These are phyloP conservation scores for Sclerospora graminicola DNA, from an alignment of 352 stramenopile genomes.

Conservation along the genomic window DNA sequence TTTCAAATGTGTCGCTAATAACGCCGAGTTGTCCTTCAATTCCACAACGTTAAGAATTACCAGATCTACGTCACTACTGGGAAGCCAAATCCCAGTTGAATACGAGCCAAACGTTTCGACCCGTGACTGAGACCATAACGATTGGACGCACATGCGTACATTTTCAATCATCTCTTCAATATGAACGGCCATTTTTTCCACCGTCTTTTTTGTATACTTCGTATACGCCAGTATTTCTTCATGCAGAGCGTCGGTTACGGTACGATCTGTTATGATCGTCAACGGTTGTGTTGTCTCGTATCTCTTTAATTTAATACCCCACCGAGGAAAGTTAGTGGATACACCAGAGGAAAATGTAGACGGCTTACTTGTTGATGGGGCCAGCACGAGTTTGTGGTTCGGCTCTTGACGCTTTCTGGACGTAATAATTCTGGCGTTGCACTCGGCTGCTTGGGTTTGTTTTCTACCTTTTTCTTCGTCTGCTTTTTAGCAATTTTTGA, in stretches of 20 bases:
- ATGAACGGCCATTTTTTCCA: constrained; percentile 66
- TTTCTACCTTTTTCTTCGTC: constrained; percentile 21
- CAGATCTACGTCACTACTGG: constrained; percentile 78
- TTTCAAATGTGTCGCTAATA: constrained; percentile 48
- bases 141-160: constrained; percentile 48
- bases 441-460: constrained; percentile 25
- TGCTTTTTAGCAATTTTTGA: constrained; percentile 18
- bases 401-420: constrained; percentile 57
- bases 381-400: constrained; percentile 56
- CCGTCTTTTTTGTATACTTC: constrained; percentile 52
- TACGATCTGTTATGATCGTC: constrained; percentile 2
- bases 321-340: constrained; percentile 26
- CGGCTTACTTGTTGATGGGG: constrained; percentile 10
- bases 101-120: constrained; percentile 83
- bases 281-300: constrained; percentile 2
- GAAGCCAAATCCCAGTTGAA: constrained; percentile 81
- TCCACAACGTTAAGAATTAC: constrained; percentile 71
- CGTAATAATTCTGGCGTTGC: constrained; percentile 13
- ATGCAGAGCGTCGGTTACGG: constrained; percentile 45
- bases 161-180: constrained; percentile 81
- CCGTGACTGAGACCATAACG: constrained; percentile 61
- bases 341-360: constrained; percentile 2
- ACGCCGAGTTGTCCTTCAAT: constrained; percentile 35
- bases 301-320: constrained; percentile 21
- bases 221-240: constrained; percentile 76